Conservation (phyloP, 352 stramenopile genomes). For the Pythium guiyangense region DNA sequence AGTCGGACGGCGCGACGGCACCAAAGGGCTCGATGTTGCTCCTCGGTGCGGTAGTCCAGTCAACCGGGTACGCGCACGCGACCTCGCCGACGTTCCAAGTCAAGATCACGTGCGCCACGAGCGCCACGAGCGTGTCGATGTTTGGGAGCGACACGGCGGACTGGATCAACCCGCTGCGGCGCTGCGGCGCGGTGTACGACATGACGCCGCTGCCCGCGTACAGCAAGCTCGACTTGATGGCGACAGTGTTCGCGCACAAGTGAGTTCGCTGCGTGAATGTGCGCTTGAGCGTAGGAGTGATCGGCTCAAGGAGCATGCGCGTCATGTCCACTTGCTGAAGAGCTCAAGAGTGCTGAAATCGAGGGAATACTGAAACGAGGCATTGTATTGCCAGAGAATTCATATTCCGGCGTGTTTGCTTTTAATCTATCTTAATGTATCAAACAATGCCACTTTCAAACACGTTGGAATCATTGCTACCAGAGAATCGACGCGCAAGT, state of each 20-base stretch:
- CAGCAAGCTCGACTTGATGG: not conserved
- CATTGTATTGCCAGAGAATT: too few species aligned
- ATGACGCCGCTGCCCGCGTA: not conserved
- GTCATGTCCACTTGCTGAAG: too few species aligned
- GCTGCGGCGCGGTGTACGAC: constrained; percentile 2
- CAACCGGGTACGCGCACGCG: not conserved
- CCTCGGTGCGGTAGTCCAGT: not conserved
- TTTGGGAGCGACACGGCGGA: not conserved
- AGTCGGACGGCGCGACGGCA: constrained; percentile 8
- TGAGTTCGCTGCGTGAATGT: too few species aligned
- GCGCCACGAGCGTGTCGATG: not conserved
- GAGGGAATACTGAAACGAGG: too few species aligned
- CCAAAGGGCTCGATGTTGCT: not conserved
- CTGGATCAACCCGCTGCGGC: constrained; percentile 11
- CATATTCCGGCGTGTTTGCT: too few species aligned
- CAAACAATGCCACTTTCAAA: not conserved
- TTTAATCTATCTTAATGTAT: too few species aligned
- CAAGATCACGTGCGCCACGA: constrained; percentile 1
- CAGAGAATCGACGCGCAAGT: too few species aligned
- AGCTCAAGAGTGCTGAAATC: too few species aligned
- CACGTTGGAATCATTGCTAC: too few species aligned
- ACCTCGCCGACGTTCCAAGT: not conserved
- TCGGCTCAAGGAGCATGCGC: too few species aligned
- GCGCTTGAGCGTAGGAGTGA: too few species aligned
- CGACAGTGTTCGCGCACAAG: too few species aligned